Conservation (phyloP, 257 asterid species). For the Eustoma russellianum region DNA sequence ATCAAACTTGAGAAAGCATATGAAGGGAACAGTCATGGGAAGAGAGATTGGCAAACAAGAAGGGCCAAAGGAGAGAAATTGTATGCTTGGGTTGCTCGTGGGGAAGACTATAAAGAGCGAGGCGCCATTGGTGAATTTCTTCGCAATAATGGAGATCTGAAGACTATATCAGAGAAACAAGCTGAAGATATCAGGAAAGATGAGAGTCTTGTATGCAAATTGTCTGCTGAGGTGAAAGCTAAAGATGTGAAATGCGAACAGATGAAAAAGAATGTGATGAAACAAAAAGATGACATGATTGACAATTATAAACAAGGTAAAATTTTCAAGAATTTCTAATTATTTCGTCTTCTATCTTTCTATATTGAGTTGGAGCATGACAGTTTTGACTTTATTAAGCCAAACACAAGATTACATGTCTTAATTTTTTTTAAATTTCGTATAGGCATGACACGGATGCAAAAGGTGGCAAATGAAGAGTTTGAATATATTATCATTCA, state of each 20-base stretch:
- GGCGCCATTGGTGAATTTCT: slow-evolving; percentile 58
- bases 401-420: neutral
- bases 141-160: slow-evolving; percentile 67
- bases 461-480: slow-evolving; percentile 34
- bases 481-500: slow-evolving; percentile 41
- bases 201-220: slow-evolving; percentile 32
- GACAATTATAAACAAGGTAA: slow-evolving; percentile 54
- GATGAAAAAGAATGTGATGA: slow-evolving; percentile 47
- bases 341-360: neutral
- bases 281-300: slow-evolving; percentile 50
- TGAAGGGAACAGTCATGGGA: slow-evolving; percentile 58
- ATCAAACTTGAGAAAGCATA: slow-evolving; percentile 67
- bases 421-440: slow-evolving; percentile 8
- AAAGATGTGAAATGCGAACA: slow-evolving; percentile 45
- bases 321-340: neutral
- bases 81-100: slow-evolving; percentile 87
- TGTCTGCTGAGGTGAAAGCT: slow-evolving; percentile 36
- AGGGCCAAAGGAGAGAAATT: slow-evolving; percentile 35
- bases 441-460: slow-evolving; percentile 64
- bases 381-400: neutral
- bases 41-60: slow-evolving; percentile 45
- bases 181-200: slow-evolving; percentile 44
- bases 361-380: neutral
- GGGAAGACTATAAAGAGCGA: slow-evolving; percentile 38
- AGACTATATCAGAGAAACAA: slow-evolving; percentile 53